Evolutionary conservation across 2,329 filamentous ascomycete species (phyloP).

Genomic region (Leptographium procerum): DNA sequence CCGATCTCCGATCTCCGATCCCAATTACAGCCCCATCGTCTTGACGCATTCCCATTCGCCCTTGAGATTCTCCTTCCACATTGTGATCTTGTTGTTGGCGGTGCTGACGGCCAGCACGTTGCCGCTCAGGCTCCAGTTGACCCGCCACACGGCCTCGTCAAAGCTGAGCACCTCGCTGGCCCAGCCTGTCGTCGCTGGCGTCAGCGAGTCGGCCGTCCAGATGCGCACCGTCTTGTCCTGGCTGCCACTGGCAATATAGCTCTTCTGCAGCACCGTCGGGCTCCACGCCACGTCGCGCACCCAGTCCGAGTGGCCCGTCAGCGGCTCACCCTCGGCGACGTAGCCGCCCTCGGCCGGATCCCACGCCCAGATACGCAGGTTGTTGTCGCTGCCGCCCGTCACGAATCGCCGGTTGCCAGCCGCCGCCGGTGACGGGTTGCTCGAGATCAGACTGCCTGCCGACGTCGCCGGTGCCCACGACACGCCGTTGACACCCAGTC

Average conservation of each 20-base stretch:
- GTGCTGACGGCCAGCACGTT: conserved; percentile 92
- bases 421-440: conserved; percentile 44
- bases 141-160: conserved; percentile 84
- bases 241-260: conserved; percentile 88
- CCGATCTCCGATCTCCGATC: not conserved
- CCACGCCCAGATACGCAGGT: conserved; percentile 80
- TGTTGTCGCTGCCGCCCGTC: conserved; percentile 54
- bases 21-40: conserved; percentile 50
- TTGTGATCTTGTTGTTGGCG: conserved; percentile 88
- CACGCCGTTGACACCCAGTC: conserved; percentile 88
- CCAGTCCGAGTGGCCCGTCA: conserved; percentile 87
- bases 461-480: conserved; percentile 83
- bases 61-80: conserved; percentile 97
- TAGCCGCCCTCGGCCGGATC: conserved; percentile 50
- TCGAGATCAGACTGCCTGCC: conserved; percentile 75
- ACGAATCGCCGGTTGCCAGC: conserved; percentile 71
- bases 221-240: conserved; percentile 97
- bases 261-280: conserved; percentile 87
- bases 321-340: conserved; percentile 49
- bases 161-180: conserved; percentile 76
- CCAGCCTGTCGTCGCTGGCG: conserved; percentile 57
- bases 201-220: conserved; percentile 62
- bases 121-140: conserved; percentile 94
- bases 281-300: conserved; percentile 97
- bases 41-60: conserved; percentile 97